Evolutionary conservation across 1,139 yeast species (phyloP).

Genomic region (Geotrichum aggregatum): DNA sequence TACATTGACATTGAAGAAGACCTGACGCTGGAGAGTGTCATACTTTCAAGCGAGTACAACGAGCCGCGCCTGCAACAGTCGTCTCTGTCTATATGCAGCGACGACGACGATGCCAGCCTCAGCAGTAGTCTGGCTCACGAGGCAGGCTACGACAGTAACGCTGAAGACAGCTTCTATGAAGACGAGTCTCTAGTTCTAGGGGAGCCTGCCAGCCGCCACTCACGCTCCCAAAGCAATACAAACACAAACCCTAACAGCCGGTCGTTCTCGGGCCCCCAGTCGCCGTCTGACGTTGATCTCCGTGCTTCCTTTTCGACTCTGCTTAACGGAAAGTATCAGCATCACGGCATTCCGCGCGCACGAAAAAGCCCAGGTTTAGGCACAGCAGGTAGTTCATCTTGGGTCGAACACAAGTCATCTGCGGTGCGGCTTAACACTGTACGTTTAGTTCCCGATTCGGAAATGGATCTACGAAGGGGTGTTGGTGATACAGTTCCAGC

Average conservation of each 20-base stretch:
- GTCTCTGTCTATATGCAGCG: not conserved
- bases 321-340: not conserved
- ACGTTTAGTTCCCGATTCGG: constrained; percentile 13
- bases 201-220: not conserved
- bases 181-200: not conserved
- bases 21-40: constrained; percentile 11
- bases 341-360: too few species aligned
- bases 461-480: constrained; percentile 5
- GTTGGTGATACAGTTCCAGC: too few species aligned
- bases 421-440: constrained; percentile 11
- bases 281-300: constrained; percentile 9
- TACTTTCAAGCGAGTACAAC: constrained; percentile 11
- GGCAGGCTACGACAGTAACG: not conserved
- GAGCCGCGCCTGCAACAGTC: constrained; percentile 1
- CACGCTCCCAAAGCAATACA: not conserved
- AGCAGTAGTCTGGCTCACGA: not conserved
- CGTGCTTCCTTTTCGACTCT: constrained; percentile 10
- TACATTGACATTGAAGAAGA: constrained; percentile 12
- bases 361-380: not conserved
- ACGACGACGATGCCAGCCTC: constrained; percentile 1
- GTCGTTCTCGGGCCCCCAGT: not conserved
- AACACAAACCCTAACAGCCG: not conserved
- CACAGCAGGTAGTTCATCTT: not conserved
- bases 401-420: constrained; percentile 3
- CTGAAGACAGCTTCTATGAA: constrained; percentile 3